Evolutionary conservation across 306 rosid species (phyloP), one percentile per base, ranked within the genome.

Genomic region (Senna tora): DNA sequence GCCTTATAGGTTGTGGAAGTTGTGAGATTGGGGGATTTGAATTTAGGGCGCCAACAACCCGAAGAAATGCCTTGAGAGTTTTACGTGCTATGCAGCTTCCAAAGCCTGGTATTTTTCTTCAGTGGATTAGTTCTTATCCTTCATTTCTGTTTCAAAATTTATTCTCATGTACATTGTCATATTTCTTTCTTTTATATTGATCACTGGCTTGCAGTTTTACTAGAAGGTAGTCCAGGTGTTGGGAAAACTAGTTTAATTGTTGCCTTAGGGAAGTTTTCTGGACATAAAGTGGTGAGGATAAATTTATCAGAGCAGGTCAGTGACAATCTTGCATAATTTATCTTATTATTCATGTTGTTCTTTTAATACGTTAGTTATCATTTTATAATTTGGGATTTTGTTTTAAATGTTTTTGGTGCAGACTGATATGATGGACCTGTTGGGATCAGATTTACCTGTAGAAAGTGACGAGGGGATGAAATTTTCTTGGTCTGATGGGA

Each of bases 211-310:
- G 71, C 85, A 91, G 97, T 94, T 83, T 78, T 94, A 80, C 83
- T 94, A 67, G 98, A 94, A 83, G 98, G 98, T 14, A 91, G 98
- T 78, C 98, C 98, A 16, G 98, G 98, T 76, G 98, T 94, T 45
- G 98, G 98, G 81, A 94, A 94, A 78, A 94, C 98, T 50, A 94
- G 97, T 86, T 87, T 94, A 72, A 71, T 94, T 81, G 86, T 84
- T 83, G 96, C 97, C 54, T 72, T 94, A 79, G 98, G 95, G 12
- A 85, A 84, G 51, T 74, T 76, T 78, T 91, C 96, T 71, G 96
- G 92, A 77, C 92, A 94, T 77, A 84, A 53, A 74, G 98, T 94
- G 13, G 96, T 91, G 6, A 90, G 97, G 46, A 87, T 94, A 80
- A 94, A 94, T 86, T 79, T 94, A 63, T 94, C 96, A 16, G 98